These are phyloP conservation scores for Vinca major DNA, from an alignment of 305 asterid species.

Conservation along the genomic window DNA sequence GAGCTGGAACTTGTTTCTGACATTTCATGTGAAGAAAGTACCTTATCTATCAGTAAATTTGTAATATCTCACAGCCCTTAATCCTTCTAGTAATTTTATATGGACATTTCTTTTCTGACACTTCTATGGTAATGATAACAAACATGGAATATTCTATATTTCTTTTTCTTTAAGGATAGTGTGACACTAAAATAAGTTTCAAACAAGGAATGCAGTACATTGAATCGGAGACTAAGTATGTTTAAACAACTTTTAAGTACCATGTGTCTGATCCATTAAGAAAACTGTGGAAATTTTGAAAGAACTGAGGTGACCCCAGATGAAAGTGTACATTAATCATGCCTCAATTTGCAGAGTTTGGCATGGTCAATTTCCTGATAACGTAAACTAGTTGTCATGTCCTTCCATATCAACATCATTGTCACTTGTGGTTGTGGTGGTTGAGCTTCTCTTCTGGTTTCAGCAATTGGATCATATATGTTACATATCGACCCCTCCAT, in stretches of 20 bases:
- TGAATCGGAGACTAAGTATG: neutral
- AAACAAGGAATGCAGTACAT: neutral
- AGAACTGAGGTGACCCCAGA: neutral
- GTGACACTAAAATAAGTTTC: neutral
- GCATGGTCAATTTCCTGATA: slow-evolving; percentile 3
- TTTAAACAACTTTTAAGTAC: neutral
- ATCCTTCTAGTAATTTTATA: neutral
- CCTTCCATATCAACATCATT: slow-evolving; percentile 13
- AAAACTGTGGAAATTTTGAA: slow-evolving; percentile 3
- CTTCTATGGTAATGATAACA: neutral
- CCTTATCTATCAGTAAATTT: neutral
- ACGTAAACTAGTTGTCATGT: neutral
- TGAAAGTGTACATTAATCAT: slow-evolving; percentile 4
- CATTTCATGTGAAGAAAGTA: neutral
- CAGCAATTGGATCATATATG: slow-evolving; percentile 11
- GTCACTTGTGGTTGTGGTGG: slow-evolving; percentile 12
- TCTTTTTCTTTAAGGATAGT: neutral
- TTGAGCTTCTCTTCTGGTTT: slow-evolving; percentile 7
- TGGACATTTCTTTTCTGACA: neutral
- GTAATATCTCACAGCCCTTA: neutral
- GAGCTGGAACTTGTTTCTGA: neutral
- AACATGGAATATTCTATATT: neutral
- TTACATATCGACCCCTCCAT: slow-evolving; percentile 20
- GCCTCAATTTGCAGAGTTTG: slow-evolving; percentile 2
- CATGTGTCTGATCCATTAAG: neutral